phyloP scores from a whole-genome alignment of 257 asterid genomes.

The Mitragyna speciosa region DNA sequence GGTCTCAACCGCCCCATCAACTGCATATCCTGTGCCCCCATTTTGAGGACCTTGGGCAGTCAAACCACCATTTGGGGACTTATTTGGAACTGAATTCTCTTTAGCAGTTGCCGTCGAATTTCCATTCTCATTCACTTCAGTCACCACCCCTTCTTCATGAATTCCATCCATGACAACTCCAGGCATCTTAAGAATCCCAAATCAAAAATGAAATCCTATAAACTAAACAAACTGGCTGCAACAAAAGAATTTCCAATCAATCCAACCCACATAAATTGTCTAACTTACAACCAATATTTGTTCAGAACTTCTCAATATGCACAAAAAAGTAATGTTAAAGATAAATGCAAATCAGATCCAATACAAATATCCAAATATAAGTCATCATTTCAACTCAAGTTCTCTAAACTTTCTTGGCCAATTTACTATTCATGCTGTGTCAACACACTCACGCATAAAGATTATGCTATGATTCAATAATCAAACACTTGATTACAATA shows the following conservation, averaged over 20 bases:
- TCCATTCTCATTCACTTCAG: conserved; percentile 43
- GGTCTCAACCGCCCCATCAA: conserved; percentile 52
- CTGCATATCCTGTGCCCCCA: conserved; percentile 31
- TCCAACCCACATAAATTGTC: not conserved
- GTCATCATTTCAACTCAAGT: not conserved
- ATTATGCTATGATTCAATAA: not conserved
- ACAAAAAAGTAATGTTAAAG: not conserved
- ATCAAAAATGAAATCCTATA: conserved; percentile 27
- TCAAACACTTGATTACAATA: not conserved
- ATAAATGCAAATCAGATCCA: conserved; percentile 1
- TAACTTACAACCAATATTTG: not conserved
- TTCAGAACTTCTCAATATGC: too few relatives aligned
- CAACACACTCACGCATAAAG: not conserved
- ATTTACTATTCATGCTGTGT: not conserved
- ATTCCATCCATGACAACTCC: conserved; percentile 64
- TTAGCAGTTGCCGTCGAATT: conserved; percentile 32
- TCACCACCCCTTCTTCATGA: conserved; percentile 47
- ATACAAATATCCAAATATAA: not conserved
- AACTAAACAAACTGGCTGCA: conserved; percentile 37
- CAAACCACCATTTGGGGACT: conserved; percentile 26
- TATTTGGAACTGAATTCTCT: conserved; percentile 34
- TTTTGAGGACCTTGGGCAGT: conserved; percentile 39
- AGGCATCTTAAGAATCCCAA: conserved; percentile 51
- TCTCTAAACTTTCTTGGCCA: not conserved
- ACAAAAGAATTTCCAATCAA: conserved; percentile 28